A percentile compares a stretch with the other conserved stretches of the same genome.
Conservation (phyloP, 1,284 basidiomycete species). For the Ceratobasidium sp. region DNA sequence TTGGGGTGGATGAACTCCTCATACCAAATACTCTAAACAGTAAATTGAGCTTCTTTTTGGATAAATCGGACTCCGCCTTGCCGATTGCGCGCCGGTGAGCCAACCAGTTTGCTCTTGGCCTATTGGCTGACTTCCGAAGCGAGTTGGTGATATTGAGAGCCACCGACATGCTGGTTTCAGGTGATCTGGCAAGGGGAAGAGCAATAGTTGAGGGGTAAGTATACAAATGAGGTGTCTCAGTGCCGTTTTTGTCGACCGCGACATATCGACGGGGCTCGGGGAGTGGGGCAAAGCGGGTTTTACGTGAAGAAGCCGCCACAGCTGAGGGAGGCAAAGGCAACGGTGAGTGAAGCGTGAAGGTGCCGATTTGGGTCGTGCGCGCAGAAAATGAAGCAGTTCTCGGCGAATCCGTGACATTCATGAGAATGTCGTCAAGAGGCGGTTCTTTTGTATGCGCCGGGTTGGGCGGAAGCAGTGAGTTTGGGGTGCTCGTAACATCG, state of each 20-base stretch:
- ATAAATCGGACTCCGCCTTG: too few relatives aligned
- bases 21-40: conserved; percentile 32
- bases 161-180: conserved; percentile 52
- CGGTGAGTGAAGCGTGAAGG: conserved; percentile 32
- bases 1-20: conserved; percentile 47
- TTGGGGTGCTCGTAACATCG: too few relatives aligned
- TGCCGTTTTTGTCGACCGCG: conserved; percentile 46
- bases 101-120: conserved; percentile 43
- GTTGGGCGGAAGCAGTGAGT: conserved; percentile 42
- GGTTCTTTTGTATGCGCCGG: conserved; percentile 37
- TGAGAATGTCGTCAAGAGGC: conserved; percentile 49
- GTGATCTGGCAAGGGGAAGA: conserved; percentile 28
- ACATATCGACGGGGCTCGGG: conserved; percentile 74
- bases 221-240: conserved; percentile 10
- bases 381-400: conserved; percentile 39
- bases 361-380: conserved; percentile 4
- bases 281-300: conserved; percentile 82
- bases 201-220: conserved; percentile 31
- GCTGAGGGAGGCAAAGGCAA: conserved; percentile 23
- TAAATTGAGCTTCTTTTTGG: conserved; percentile 40
- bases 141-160: conserved; percentile 53
- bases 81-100: too few relatives aligned
- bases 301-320: conserved; percentile 54
- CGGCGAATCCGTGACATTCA: conserved; percentile 44
- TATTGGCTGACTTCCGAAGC: conserved; percentile 41